phyloP scores from a whole-genome alignment of 768 basidiomycete genomes.

The Butyriboletus loyo region DNA sequence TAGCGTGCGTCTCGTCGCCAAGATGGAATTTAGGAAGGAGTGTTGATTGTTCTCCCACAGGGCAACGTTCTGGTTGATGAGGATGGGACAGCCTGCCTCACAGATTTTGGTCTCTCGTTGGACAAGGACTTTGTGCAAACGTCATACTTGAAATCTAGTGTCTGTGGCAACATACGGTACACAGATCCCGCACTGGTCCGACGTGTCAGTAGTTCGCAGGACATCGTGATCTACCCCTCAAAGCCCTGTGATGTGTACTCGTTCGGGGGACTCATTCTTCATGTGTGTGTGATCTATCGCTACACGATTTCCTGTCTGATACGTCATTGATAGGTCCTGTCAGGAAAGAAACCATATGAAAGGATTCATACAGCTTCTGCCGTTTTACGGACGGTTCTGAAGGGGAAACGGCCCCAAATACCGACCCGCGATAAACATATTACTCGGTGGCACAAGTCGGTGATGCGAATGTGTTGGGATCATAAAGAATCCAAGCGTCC shows the following conservation, averaged over 20 bases:
- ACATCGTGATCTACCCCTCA: conserved; percentile 10
- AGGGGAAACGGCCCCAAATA: conserved; percentile 14
- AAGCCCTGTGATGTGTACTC: conserved; percentile 28
- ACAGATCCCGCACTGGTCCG: conserved; percentile 38
- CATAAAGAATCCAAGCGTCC: conserved; percentile 15
- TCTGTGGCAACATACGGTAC: conserved; percentile 42
- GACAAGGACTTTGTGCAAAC: conserved; percentile 26
- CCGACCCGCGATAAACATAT: neutral
- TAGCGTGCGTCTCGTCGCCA: conserved; percentile 22
- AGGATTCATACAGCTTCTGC: conserved; percentile 1
- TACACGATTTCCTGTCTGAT: conserved; percentile 5
- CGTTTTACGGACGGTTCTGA: neutral
- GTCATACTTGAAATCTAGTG: conserved; percentile 31
- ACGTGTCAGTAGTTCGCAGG: neutral
- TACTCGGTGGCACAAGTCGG: neutral
- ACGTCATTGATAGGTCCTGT: conserved; percentile 14
- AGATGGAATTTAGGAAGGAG: neutral
- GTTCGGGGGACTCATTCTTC: conserved; percentile 36
- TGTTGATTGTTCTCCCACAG: conserved; percentile 6
- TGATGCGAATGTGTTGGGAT: conserved; percentile 21
- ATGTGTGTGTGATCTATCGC: conserved; percentile 15
- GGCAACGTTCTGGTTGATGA: conserved; percentile 44
- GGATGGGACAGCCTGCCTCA: conserved; percentile 39
- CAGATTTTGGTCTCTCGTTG: conserved; percentile 45
- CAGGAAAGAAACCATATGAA: conserved; percentile 19